These are phyloP conservation scores for Blumeria graminis DNA, from an alignment of 2,329 filamentous ascomycete species.

Conservation along the genomic window DNA sequence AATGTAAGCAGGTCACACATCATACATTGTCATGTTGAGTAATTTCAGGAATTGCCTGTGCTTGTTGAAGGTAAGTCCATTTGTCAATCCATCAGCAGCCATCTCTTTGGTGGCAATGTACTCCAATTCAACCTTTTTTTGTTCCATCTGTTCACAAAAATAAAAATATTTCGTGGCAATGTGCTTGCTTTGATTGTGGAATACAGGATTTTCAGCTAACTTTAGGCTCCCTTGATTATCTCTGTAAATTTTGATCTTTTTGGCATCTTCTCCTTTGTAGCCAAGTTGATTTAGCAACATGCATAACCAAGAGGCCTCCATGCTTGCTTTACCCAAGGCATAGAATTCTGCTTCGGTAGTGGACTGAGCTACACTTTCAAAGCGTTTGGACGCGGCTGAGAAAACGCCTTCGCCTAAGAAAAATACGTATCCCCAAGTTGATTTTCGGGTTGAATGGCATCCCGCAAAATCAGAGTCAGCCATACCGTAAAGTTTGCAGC, in stretches of 20 bases:
- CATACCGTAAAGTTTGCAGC: not conserved
- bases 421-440: not conserved
- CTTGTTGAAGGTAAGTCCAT: not conserved
- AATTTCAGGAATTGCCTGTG: not conserved
- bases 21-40: not conserved
- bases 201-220: not conserved
- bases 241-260: not conserved
- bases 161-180: not conserved
- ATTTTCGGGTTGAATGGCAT: not conserved
- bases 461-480: not conserved
- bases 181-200: not conserved
- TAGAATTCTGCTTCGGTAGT: not conserved
- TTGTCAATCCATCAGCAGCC: not conserved
- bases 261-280: not conserved
- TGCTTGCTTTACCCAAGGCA: not conserved
- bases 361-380: not conserved
- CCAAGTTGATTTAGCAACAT: no score
- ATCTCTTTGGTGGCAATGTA: not conserved
- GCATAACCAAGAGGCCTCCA: not conserved
- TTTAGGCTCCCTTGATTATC: not conserved
- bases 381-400: not conserved
- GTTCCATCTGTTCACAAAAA: not conserved
- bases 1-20: not conserved
- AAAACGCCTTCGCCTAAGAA: not conserved
- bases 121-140: not conserved